Conservation (phyloP, 164 flowering plant species). For the Vitis riparia region DNA sequence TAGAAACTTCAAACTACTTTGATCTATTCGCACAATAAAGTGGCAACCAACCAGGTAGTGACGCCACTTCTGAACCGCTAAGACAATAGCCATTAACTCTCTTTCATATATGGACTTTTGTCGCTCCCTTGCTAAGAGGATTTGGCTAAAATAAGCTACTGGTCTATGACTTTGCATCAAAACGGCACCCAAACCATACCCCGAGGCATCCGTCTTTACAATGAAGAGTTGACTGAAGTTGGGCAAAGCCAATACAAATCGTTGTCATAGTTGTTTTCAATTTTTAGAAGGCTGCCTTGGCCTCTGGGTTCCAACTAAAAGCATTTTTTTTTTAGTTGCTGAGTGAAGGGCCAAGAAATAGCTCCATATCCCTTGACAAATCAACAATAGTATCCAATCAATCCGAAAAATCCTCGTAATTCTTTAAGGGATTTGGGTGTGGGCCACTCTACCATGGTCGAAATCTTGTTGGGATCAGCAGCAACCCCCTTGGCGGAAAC, state of each 20-base stretch:
- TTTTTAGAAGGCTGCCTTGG: background rate
- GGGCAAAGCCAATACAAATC: background rate
- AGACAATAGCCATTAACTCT: background rate
- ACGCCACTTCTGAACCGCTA: background rate
- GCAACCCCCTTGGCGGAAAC: background rate
- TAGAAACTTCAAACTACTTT: too few species aligned
- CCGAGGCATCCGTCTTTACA: conserved; percentile 6
- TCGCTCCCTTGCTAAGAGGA: too few species aligned
- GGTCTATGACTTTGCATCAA: background rate
- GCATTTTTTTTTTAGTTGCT: background rate
- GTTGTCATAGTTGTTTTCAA: conserved; percentile 3
- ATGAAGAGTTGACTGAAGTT: background rate
- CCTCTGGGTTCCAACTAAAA: background rate
- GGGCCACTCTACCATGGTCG: background rate
- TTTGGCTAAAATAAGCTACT: background rate
- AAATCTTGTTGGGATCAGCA: background rate
- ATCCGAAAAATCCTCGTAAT: too few species aligned
- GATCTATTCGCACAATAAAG: too few species aligned
- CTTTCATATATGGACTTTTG: background rate
- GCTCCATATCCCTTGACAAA: too few species aligned
- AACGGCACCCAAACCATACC: conserved; percentile 6
- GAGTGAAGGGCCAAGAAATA: background rate
- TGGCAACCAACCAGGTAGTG: too few species aligned
- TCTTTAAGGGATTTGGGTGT: too few species aligned
- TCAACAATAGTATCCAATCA: too few species aligned